Evolutionary conservation across 208 protist genomes (phyloP).

Genomic region (Naegleria fowleri): DNA sequence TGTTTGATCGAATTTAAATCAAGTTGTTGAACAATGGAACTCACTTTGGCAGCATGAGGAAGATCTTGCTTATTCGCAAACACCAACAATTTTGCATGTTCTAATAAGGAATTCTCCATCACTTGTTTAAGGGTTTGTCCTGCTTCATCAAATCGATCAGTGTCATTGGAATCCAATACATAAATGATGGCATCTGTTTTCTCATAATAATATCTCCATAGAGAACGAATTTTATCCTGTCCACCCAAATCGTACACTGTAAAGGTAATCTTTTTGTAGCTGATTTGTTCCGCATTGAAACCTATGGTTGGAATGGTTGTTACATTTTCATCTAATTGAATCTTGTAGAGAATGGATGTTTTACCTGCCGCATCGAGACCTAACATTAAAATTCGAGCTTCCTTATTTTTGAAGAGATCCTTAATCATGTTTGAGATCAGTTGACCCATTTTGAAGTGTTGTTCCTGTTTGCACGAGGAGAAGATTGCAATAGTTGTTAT

Average conservation of each 20-base stretch:
- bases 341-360: constrained; percentile 95
- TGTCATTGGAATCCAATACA: constrained; percentile 52
- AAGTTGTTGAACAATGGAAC: constrained; percentile 35
- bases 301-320: constrained; percentile 93
- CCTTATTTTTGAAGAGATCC: constrained; percentile 51
- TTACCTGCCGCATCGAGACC: constrained; percentile 91
- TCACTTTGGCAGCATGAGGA: constrained; percentile 33
- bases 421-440: too few relatives aligned
- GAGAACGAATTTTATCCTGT: constrained; percentile 40
- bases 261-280: constrained; percentile 95
- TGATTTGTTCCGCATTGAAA: constrained; percentile 88
- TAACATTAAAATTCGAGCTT: constrained; percentile 85
- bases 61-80: constrained; percentile 69
- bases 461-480: too few relatives aligned
- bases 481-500: too few relatives aligned
- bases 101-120: constrained; percentile 49
- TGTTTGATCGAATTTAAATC: constrained; percentile 32
- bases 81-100: constrained; percentile 48
- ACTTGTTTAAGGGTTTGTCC: constrained; percentile 46
- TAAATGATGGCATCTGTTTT: constrained; percentile 59
- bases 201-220: constrained; percentile 77
- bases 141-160: constrained; percentile 47
- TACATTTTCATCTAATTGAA: constrained; percentile 89
- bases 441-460: too few relatives aligned
- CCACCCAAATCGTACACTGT: constrained; percentile 57